phyloP scores from a whole-genome alignment of 768 basidiomycete genomes.

The Hydnum rufescens region DNA sequence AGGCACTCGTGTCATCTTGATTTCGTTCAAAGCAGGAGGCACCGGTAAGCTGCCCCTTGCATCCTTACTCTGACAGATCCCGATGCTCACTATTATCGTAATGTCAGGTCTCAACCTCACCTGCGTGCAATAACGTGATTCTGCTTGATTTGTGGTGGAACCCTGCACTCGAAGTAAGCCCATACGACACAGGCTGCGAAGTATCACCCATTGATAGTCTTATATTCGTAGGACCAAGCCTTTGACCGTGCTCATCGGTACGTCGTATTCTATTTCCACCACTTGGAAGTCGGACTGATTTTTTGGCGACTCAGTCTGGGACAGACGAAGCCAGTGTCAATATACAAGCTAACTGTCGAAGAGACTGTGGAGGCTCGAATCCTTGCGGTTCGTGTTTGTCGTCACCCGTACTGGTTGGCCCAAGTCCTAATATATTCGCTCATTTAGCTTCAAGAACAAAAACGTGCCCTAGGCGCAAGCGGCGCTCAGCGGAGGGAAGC shows the following conservation, averaged over 20 bases:
- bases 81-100: slow-evolving; percentile 2
- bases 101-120: slow-evolving; percentile 65
- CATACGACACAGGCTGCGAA: slow-evolving; percentile 2
- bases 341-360: slow-evolving; percentile 75
- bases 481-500: slow-evolving; percentile 72
- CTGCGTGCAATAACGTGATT: slow-evolving; percentile 84
- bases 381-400: slow-evolving; percentile 28
- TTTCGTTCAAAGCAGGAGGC: slow-evolving; percentile 91
- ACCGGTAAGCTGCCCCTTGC: slow-evolving; percentile 33
- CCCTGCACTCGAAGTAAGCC: slow-evolving; percentile 55
- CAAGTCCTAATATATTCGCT: not conserved
- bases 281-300: not conserved
- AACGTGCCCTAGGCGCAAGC: slow-evolving; percentile 68
- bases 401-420: not conserved
- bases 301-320: slow-evolving; percentile 29
- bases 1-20: slow-evolving; percentile 56
- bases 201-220: slow-evolving; percentile 4
- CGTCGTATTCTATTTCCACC: slow-evolving; percentile 5
- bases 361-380: slow-evolving; percentile 80
- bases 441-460: slow-evolving; percentile 72
- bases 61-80: slow-evolving; percentile 1
- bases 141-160: slow-evolving; percentile 94
- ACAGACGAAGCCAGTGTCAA: slow-evolving; percentile 69
- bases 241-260: slow-evolving; percentile 74
- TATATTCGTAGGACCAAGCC: slow-evolving; percentile 53